These are phyloP conservation scores for Penicillium atrosanguineum DNA, from an alignment of 495 filamentous ascomycete species.

Conservation along the genomic window DNA sequence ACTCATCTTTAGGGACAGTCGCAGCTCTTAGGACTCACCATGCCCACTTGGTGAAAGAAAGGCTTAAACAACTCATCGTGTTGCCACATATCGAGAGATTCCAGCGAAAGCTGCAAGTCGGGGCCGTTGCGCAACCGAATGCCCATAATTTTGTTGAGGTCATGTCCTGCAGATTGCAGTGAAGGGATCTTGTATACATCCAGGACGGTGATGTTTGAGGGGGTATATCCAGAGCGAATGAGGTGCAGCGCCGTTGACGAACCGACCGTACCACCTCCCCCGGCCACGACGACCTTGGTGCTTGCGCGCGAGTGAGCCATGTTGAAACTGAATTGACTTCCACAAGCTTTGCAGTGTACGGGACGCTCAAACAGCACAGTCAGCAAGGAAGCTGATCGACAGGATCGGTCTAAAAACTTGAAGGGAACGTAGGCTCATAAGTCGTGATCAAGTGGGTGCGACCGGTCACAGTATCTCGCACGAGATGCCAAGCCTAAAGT, in stretches of 20 bases:
- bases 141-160: constrained; percentile 48
- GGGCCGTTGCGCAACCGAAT: constrained; percentile 13
- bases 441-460: background rate
- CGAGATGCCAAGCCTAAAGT: background rate
- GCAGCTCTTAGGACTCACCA: constrained; percentile 9
- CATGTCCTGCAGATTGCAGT: constrained; percentile 43
- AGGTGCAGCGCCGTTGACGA: constrained; percentile 46
- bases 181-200: constrained; percentile 44
- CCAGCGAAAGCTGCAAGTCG: constrained; percentile 18
- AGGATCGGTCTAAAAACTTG: background rate
- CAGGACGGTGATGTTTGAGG: constrained; percentile 40
- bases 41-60: constrained; percentile 42
- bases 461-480: background rate
- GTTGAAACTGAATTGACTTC: background rate
- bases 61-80: constrained; percentile 44
- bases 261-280: constrained; percentile 43
- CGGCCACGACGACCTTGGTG: constrained; percentile 17
- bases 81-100: constrained; percentile 41
- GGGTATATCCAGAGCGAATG: constrained; percentile 40
- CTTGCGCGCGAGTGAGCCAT: constrained; percentile 10
- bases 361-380: background rate
- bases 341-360: background rate
- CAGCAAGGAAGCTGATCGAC: background rate
- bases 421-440: background rate
- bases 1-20: background rate